phyloP scores from a whole-genome alignment of 495 filamentous ascomycete genomes.

The Penicillium ochrochloron region DNA sequence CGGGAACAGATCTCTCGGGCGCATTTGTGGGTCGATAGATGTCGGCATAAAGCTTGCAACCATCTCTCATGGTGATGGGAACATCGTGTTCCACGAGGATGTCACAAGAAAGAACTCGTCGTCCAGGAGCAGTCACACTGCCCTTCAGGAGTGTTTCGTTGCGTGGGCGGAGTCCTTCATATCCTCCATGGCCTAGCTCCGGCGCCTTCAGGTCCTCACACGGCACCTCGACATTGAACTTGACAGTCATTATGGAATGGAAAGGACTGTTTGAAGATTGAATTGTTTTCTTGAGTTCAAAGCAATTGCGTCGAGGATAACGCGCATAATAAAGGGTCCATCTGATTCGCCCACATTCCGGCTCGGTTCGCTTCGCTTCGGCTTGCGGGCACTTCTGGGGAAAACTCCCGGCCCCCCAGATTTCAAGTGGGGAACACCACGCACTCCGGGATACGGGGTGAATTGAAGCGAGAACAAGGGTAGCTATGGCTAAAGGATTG shows the following conservation, averaged over 20 bases:
- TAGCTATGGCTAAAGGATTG: not conserved
- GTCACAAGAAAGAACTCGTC: conserved; percentile 17
- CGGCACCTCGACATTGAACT: conserved; percentile 19
- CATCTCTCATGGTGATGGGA: conserved; percentile 33
- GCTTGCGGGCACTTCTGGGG: conserved; percentile 4
- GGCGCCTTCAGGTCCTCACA: conserved; percentile 12
- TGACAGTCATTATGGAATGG: conserved; percentile 1
- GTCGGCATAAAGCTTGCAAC: conserved; percentile 33
- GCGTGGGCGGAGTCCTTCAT: conserved; percentile 7
- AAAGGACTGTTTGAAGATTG: not conserved
- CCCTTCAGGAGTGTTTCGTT: conserved; percentile 22
- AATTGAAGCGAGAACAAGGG: not conserved
- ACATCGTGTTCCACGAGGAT: conserved; percentile 31
- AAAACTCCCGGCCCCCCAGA: not conserved
- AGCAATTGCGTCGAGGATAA: not conserved
- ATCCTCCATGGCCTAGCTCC: conserved; percentile 8
- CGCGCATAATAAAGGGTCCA: not conserved
- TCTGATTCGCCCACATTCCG: conserved; percentile 8
- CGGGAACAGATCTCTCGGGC: conserved; percentile 26
- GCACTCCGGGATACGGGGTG: conserved; percentile 8
- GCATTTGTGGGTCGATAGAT: conserved; percentile 34
- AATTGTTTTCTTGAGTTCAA: not conserved
- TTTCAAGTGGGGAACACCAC: not conserved
- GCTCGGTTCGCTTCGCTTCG: conserved; percentile 12
- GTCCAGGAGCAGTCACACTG: conserved; percentile 12